These are phyloP conservation scores for Vicia villosa DNA, from an alignment of 306 rosid species.

Conservation along the genomic window DNA sequence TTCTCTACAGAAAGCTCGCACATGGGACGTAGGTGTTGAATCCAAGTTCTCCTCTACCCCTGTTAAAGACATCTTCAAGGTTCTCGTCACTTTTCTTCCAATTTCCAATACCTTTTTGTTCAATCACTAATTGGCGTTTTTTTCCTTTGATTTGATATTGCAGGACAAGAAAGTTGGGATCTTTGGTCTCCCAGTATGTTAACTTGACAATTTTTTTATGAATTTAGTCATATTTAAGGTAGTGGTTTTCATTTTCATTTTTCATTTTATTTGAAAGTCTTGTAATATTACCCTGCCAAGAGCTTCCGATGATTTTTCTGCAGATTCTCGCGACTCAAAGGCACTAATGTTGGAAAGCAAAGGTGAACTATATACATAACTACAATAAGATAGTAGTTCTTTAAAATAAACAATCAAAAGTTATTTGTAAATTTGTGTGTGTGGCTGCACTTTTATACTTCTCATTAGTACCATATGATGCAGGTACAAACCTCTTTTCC, in stretches of 20 bases:
- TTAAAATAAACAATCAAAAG: conserved; percentile 26
- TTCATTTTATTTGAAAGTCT: no score
- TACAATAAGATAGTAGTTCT: no score
- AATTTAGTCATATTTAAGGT: no score
- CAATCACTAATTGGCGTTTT: conserved; percentile 14
- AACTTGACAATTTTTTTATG: not conserved
- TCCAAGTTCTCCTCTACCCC: conserved; percentile 86
- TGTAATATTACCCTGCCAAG: no score
- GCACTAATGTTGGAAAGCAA: no score
- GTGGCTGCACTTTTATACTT: not conserved
- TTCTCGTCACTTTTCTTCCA: conserved; percentile 2
- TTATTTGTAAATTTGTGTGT: conserved; percentile 12
- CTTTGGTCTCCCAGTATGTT: conserved; percentile 95
- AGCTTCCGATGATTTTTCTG: no score
- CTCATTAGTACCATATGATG: not conserved
- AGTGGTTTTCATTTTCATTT: not conserved
- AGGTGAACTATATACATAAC: no score
- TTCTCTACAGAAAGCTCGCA: conserved; percentile 91
- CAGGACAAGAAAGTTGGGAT: conserved; percentile 88
- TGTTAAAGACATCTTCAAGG: conserved; percentile 82
- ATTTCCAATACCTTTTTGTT: not conserved
- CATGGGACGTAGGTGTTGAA: conserved; percentile 89
- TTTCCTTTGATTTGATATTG: conserved; percentile 31
- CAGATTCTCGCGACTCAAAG: no score
- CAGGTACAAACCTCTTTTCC: not conserved